Base-by-base conservation (phyloP, 768 basidiomycete genomes). In the Amanita subjunquillea region DNA sequence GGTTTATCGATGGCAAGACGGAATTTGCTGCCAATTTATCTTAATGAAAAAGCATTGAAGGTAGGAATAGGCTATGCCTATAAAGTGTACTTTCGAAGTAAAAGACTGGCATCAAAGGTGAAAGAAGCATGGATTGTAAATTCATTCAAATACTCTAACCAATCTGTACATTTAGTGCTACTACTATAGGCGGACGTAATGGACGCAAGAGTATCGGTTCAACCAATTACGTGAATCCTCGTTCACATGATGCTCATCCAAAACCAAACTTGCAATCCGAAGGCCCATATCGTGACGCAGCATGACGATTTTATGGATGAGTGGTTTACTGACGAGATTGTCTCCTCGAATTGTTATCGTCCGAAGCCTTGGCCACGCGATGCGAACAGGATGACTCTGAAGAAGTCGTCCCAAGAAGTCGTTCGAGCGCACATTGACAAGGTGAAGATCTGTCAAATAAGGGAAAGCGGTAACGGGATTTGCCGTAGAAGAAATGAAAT, bases 401-500 rank as follows among this genome's bases (percentile, higher is more conserved):
- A 63, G 30, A 23, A 67, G 59, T 29, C 60, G 59, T n/a, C 46
- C 47, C 9, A 69, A 29, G 52, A 67, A 58, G 30, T 55, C 30
- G 32, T 63, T 65, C n/a, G 64, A 59, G 38, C 48, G 34, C 17
- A 63, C 55, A 13, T 56, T 47, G 30, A 60, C 43, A 25, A 68
- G 50, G 4, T 59, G 56, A 3, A 69, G 60, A 8, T 54, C 56
- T 6, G 51, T 60, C 1, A 69, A 54, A 43, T 48, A 41, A 1
- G 67, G 67, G 48, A 69, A 68, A 9, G 65, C 59, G 4, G n/a
- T 32, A 4, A 56, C 37, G 22, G 60, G 53, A n/a, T 51, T 44
- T 8, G 56, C 54, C 9, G 54, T 36, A 29, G 46, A 36, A 23
- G 54, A 54, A 6, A 59, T 27, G 8, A 56, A 40, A 39, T 60